Conservation (phyloP, 345 rosid species). For the Corchorus capsularis region DNA sequence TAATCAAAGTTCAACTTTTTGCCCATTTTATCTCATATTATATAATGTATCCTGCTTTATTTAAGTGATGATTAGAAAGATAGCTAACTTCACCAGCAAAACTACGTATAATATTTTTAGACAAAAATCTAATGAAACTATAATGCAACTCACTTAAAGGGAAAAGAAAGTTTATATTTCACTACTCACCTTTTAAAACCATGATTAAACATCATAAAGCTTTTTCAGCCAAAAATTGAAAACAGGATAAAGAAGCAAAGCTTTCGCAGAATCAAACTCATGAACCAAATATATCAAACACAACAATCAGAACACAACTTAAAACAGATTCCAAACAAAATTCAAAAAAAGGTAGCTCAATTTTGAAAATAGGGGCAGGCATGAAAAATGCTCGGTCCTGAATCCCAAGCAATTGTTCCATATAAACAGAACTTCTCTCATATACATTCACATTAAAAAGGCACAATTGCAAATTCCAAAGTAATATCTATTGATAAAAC, state of each 20-base stretch:
- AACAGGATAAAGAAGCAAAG: neutral
- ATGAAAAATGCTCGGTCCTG: neutral
- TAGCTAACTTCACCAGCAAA: neutral
- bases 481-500: neutral
- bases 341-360: neutral
- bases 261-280: neutral
- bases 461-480: neutral
- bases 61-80: neutral
- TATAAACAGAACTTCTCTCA: neutral
- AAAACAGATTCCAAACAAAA: conserved; percentile 1
- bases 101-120: neutral
- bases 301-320: neutral
- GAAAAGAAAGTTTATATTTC: neutral
- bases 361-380: neutral
- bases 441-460: neutral
- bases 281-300: neutral
- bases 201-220: neutral
- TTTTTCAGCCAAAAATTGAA: neutral
- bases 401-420: neutral
- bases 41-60: neutral
- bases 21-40: neutral
- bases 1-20: neutral
- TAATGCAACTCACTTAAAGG: neutral
- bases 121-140: neutral
- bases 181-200: neutral